Evolutionary conservation across 768 basidiomycete genomes (phyloP).

Genomic region (Pulveroboletus sp.): DNA sequence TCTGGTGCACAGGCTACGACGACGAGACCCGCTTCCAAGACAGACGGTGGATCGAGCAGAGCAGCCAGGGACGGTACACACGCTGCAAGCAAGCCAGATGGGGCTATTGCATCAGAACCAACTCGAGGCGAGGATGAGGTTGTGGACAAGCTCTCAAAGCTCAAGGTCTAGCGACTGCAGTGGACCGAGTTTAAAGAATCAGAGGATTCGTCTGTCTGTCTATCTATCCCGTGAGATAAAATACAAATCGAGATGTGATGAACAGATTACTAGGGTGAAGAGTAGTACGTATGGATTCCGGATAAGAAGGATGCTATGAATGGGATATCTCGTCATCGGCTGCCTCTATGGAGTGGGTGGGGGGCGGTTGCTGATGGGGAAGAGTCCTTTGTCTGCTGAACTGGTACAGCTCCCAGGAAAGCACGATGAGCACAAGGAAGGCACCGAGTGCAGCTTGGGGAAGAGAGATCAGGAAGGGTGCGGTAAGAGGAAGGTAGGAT

Average conservation of each 20-base stretch:
- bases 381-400: constrained; percentile 36
- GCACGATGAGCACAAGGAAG: constrained; percentile 65
- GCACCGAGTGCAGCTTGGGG: constrained; percentile 53
- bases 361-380: background rate
- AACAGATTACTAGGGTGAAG: constrained; percentile 14
- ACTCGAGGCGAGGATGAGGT: constrained; percentile 31
- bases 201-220: background rate
- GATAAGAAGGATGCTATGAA: constrained; percentile 10
- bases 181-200: background rate
- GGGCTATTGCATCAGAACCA: constrained; percentile 16
- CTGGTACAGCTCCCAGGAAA: constrained; percentile 61
- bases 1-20: background rate
- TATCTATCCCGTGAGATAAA: background rate
- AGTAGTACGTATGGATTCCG: constrained; percentile 3
- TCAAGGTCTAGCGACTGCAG: constrained; percentile 46
- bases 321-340: constrained; percentile 9
- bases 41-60: background rate
- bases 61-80: constrained; percentile 15
- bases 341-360: background rate
- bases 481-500: background rate
- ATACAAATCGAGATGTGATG: background rate
- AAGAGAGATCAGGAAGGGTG: background rate
- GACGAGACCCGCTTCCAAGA: constrained; percentile 23
- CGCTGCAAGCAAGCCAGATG: constrained; percentile 22
- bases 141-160: constrained; percentile 49